Conservation (phyloP, 1,284 basidiomycete genomes). For the Omphalotus olearius region DNA sequence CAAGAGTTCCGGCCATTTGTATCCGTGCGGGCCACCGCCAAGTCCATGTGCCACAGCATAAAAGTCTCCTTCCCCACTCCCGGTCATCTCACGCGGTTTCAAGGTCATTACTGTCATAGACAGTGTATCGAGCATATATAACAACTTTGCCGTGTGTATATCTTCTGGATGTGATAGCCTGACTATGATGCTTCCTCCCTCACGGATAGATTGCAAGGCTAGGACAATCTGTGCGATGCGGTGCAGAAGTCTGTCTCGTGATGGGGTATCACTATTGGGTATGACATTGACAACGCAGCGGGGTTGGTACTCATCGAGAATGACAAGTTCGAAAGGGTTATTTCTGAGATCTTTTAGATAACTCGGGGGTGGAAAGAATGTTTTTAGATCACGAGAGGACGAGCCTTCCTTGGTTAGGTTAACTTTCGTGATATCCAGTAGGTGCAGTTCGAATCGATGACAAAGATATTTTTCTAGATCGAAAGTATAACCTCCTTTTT, state of each 20-base stretch:
- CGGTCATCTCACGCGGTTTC: conserved; percentile 1
- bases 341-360: not conserved
- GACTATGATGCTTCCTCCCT: not conserved
- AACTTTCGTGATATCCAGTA: conserved; percentile 23
- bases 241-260: not conserved
- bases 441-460: conserved; percentile 20
- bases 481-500: conserved; percentile 23
- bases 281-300: too few species aligned
- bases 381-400: not conserved
- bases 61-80: not conserved
- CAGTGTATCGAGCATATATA: conserved; percentile 5
- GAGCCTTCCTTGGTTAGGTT: not conserved
- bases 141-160: not conserved
- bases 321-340: not conserved
- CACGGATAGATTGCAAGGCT: not conserved
- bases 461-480: conserved; percentile 20
- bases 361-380: not conserved
- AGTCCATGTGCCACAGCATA: conserved; percentile 6
- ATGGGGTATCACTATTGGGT: not conserved
- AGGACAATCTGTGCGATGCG: conserved; percentile 4
- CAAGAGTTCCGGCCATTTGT: not conserved
- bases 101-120: not conserved
- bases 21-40: conserved; percentile 3
- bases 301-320: not conserved
- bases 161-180: conserved; percentile 1